phyloP scores from a whole-genome alignment of 148 eudicot genomes.

The Bassia scoparia region DNA sequence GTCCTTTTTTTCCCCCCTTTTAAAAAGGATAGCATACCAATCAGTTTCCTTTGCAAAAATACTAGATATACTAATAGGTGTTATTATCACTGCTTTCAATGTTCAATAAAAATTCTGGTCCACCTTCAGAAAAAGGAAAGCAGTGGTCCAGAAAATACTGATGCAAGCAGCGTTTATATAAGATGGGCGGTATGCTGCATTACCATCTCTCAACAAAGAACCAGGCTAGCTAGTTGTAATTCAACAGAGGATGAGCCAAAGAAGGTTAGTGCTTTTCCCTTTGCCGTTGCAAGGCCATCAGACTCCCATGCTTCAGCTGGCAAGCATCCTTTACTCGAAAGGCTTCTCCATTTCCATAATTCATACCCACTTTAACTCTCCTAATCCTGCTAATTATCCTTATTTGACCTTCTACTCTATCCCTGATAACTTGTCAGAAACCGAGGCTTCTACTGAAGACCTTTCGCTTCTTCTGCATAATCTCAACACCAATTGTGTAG shows the following conservation, averaged over 20 bases:
- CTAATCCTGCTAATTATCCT: constrained; percentile 39
- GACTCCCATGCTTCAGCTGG: constrained; percentile 56
- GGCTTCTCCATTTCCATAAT: constrained; percentile 53
- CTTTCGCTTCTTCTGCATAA: constrained; percentile 18
- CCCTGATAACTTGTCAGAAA: constrained; percentile 34
- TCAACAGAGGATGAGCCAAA: constrained; percentile 13
- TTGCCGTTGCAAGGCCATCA: constrained; percentile 57
- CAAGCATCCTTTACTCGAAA: constrained; percentile 44
- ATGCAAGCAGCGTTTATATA: not conserved
- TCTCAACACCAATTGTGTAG: constrained; percentile 32
- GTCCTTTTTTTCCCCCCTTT: not conserved
- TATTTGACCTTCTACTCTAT: constrained; percentile 47
- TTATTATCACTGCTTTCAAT: constrained; percentile 12
- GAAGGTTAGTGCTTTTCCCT: constrained; percentile 39
- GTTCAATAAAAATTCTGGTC: constrained; percentile 3
- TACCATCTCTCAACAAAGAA: constrained; percentile 1
- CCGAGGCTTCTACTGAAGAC: constrained; percentile 19
- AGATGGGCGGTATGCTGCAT: not conserved
- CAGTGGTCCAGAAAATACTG: constrained; percentile 7
- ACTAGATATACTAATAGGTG: not conserved
- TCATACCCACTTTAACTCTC: constrained; percentile 42
- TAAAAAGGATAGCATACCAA: not conserved
- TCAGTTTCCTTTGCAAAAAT: not conserved
- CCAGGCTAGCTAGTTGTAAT: not conserved
- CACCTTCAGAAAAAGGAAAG: constrained; percentile 6